These are phyloP conservation scores for Pleurostoma richardsiae DNA, from an alignment of 2,329 filamentous ascomycete species.

Conservation along the genomic window DNA sequence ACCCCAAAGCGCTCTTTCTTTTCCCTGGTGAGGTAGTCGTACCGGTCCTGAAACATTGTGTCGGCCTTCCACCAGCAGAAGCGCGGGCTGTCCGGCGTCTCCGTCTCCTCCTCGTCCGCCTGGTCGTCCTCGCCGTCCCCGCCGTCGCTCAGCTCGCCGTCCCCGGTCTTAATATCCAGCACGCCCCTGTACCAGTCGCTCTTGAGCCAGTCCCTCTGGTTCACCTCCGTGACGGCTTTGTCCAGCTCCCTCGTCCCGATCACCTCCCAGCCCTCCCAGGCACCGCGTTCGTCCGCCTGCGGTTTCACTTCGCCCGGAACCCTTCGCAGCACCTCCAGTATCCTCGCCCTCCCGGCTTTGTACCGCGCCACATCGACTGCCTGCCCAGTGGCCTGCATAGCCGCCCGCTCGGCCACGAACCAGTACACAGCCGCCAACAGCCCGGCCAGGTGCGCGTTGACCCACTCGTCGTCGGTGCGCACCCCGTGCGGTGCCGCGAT, in stretches of 20 bases:
- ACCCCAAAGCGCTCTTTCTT: constrained; percentile 53
- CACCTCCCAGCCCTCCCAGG: constrained; percentile 49
- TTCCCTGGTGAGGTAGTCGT: constrained; percentile 65
- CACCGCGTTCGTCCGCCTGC: constrained; percentile 32
- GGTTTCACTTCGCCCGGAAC: constrained; percentile 28
- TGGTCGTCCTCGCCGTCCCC: constrained; percentile 26
- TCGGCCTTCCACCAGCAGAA: constrained; percentile 39
- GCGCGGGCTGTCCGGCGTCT: constrained; percentile 29
- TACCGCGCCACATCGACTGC: constrained; percentile 38
- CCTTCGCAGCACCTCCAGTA: constrained; percentile 34
- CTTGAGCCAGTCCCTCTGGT: constrained; percentile 50
- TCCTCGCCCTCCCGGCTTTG: constrained; percentile 37
- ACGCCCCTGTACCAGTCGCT: constrained; percentile 61
- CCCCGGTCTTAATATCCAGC: constrained; percentile 15
- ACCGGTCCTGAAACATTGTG: constrained; percentile 72
- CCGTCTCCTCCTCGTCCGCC: constrained; percentile 25
- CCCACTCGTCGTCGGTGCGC: constrained; percentile 42
- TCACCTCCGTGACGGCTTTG: constrained; percentile 53
- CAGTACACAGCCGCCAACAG: constrained; percentile 58
- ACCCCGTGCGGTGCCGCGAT: constrained; percentile 39
- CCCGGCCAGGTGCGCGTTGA: constrained; percentile 41
- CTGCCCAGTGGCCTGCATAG: constrained; percentile 16
- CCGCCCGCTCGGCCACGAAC: constrained; percentile 49
- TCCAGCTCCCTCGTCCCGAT: constrained; percentile 53
- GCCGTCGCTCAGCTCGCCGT: constrained; percentile 23